Evolutionary conservation across 2,329 filamentous ascomycete species (phyloP).

Genomic region (Chaetomium sp.): DNA sequence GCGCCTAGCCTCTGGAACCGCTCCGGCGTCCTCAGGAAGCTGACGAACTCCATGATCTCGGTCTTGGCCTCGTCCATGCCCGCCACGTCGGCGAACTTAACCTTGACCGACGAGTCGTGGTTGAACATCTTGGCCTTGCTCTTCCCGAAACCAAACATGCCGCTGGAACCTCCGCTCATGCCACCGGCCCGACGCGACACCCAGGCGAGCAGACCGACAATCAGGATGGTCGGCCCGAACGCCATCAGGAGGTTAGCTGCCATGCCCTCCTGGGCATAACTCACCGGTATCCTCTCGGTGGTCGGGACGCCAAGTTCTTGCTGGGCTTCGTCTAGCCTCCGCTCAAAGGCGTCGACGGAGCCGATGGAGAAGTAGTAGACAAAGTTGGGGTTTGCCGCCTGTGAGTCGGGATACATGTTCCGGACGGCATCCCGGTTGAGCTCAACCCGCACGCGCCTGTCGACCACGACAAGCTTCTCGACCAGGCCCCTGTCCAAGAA

Average conservation of each 20-base stretch:
- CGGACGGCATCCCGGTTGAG: slow-evolving; percentile 74
- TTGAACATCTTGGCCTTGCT: slow-evolving; percentile 97
- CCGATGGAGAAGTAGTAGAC: slow-evolving; percentile 95
- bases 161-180: slow-evolving; percentile 66
- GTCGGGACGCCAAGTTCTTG: slow-evolving; percentile 81
- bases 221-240: slow-evolving; percentile 83
- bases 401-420: slow-evolving; percentile 74
- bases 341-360: slow-evolving; percentile 90
- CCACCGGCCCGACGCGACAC: slow-evolving; percentile 74
- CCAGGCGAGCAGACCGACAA: slow-evolving; percentile 82
- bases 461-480: slow-evolving; percentile 84
- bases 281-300: slow-evolving; percentile 89
- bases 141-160: slow-evolving; percentile 94
- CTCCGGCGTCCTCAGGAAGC: slow-evolving; percentile 91
- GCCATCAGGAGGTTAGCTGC: slow-evolving; percentile 70
- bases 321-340: slow-evolving; percentile 84
- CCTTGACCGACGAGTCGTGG: slow-evolving; percentile 92
- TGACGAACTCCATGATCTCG: slow-evolving; percentile 99
- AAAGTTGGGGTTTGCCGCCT: slow-evolving; percentile 68
- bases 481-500: slow-evolving; percentile 96
- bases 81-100: slow-evolving; percentile 95
- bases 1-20: slow-evolving; percentile 92
- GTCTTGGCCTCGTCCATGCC: slow-evolving; percentile 98
- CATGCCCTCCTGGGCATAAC: slow-evolving; percentile 78
- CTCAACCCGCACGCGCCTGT: slow-evolving; percentile 72